Evolutionary conservation across 1,284 basidiomycete genomes (phyloP).

Genomic region (Sanghuangporus weigelae): DNA sequence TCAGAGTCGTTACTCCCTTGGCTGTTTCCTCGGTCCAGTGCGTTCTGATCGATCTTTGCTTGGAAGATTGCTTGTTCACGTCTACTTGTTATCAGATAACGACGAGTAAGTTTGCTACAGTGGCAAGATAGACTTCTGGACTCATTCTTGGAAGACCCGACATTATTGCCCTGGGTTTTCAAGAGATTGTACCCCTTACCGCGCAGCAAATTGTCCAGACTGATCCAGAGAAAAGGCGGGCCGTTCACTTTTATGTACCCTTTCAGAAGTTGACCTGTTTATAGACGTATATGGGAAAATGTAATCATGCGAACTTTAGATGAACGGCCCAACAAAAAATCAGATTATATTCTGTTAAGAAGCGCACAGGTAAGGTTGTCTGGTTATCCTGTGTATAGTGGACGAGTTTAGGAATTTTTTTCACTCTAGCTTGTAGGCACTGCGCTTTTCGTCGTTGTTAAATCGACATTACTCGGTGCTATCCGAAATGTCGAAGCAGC

Average conservation of each 20-base stretch:
- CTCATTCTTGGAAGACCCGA: slow-evolving; percentile 58
- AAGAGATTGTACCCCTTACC: slow-evolving; percentile 96
- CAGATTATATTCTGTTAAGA: slow-evolving; percentile 81
- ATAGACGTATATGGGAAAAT: slow-evolving; percentile 82
- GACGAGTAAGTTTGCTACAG: slow-evolving; percentile 46
- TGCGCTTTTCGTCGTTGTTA: slow-evolving; percentile 83
- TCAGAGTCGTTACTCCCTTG: slow-evolving; percentile 84
- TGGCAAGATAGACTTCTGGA: not conserved
- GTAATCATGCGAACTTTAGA: slow-evolving; percentile 79
- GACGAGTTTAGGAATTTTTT: slow-evolving; percentile 4
- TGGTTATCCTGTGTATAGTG: slow-evolving; percentile 5
- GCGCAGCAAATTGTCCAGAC: slow-evolving; percentile 96
- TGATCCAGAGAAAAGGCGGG: slow-evolving; percentile 87
- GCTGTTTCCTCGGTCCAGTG: slow-evolving; percentile 80
- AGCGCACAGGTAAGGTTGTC: slow-evolving; percentile 75
- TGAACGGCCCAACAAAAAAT: slow-evolving; percentile 57
- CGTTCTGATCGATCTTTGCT: slow-evolving; percentile 27
- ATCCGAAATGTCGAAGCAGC: slow-evolving; percentile 91
- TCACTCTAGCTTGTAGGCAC: slow-evolving; percentile 82
- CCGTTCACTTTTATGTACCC: not conserved
- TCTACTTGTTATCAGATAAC: slow-evolving; percentile 35
- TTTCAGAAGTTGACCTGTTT: not conserved
- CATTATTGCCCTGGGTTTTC: slow-evolving; percentile 89
- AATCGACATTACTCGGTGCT: slow-evolving; percentile 66
- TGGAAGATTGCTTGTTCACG: not conserved